These are phyloP conservation scores for Inonotus obliquus DNA, from an alignment of 1,284 basidiomycete genomes.

Conservation along the genomic window DNA sequence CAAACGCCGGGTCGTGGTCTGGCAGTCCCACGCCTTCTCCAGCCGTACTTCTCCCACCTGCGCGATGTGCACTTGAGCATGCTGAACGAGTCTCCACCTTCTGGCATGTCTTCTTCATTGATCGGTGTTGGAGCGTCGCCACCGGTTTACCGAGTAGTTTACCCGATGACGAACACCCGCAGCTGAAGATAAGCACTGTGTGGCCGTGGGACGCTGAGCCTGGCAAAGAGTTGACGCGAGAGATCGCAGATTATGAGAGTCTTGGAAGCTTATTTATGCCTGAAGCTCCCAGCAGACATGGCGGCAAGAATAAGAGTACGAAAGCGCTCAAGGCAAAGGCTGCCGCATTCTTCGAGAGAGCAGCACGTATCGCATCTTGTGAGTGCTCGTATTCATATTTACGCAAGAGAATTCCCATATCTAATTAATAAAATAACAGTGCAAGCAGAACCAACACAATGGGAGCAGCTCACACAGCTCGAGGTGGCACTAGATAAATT, in stretches of 20 bases:
- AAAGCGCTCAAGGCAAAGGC: constrained; percentile 42
- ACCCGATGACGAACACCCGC: constrained; percentile 45
- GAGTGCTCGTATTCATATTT: constrained; percentile 21
- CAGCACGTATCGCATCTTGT: constrained; percentile 42
- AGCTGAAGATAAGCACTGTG: constrained; percentile 46
- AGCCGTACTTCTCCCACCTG: constrained; percentile 34
- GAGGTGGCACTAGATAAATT: constrained; percentile 42
- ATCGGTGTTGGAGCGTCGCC: constrained; percentile 52
- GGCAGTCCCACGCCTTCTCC: constrained; percentile 19
- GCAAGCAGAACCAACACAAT: constrained; percentile 24
- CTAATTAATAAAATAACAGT: constrained; percentile 8
- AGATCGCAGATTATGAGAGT: constrained; percentile 17
- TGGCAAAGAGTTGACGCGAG: not conserved
- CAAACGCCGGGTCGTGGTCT: constrained; percentile 4
- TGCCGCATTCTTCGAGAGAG: constrained; percentile 45
- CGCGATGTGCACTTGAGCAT: constrained; percentile 37
- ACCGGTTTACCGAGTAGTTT: constrained; percentile 49
- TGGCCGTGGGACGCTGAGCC: constrained; percentile 34
- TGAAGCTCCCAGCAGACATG: not conserved
- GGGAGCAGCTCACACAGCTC: constrained; percentile 36
- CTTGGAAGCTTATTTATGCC: constrained; percentile 13
- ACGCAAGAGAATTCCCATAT: not conserved
- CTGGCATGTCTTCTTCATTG: constrained; percentile 58
- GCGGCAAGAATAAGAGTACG: not conserved
- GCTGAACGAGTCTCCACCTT: constrained; percentile 48